Evolutionary conservation across 2,329 filamentous ascomycete species (phyloP), one percentile per base, ranked within the genome.

Genomic region (Paecilomyces formosus): DNA sequence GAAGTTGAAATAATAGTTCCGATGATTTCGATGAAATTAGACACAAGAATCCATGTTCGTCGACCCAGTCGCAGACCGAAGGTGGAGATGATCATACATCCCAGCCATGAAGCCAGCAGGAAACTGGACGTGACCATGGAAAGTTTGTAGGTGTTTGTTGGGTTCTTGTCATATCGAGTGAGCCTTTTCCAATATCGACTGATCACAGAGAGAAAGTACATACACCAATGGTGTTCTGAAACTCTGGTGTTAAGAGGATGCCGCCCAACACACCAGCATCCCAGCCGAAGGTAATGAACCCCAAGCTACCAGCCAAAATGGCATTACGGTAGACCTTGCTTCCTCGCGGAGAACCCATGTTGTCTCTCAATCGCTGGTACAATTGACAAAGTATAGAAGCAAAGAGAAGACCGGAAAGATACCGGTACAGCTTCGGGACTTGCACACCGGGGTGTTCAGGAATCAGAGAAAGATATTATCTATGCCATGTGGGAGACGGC

Each of bases 191-290:
- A 15, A 45, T 9, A 45, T 8, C 39, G 18, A 58, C 7, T 54
- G 22, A 50, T 52, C 22, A 22, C 33, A 33, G 31, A 9, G 22
- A 53, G 3, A 24, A 31, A 53, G 57, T 26, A 58, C 57, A 30
- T 64, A 69, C 66, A 33, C 62, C 63, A 61, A 72, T 71, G 45
- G 70, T 67, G 33, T 62, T 63, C 56, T 70, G 66, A 59, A 72
- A 72, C 9, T 65, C 61, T 3, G 58, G 54, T 3, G 68, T 70
- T 30, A 65, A 62, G 4, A 71, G 61, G 11, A 73, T 66, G 45
- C 71, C 70, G 51, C 70, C 71, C 4, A 72, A 60, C 7, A 73
- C 70, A 58, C 70, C 70, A 9, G 70, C 71, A 62, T 73, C 71
- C 63, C 70, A 73, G 11, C 70, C 70, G 54, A 67, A 72, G 59